These are phyloP conservation scores for Blastocystis sp. DNA, from an alignment of 352 stramenopile genomes.

Conservation along the genomic window DNA sequence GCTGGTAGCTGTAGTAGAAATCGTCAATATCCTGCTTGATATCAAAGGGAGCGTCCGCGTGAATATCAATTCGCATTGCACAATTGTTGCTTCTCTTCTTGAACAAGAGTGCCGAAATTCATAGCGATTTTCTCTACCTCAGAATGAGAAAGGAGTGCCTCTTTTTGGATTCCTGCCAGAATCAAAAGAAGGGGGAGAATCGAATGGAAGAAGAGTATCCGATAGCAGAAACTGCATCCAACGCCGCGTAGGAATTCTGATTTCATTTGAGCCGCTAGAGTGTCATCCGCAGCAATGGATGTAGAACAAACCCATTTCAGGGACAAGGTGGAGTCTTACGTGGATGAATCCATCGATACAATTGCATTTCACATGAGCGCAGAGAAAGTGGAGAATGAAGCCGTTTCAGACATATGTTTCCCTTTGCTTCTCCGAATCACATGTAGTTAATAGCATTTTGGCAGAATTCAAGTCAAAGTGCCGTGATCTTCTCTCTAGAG, in stretches of 20 bases:
- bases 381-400: neutral
- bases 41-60: slow-evolving; percentile 53
- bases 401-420: neutral
- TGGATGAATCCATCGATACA: neutral
- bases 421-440: neutral
- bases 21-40: slow-evolving; percentile 60
- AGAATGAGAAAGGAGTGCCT: no score
- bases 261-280: no score
- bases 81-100: neutral
- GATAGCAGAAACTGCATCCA: no score
- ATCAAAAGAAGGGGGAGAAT: no score
- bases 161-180: no score
- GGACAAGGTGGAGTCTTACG: neutral
- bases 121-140: no score
- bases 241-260: no score
- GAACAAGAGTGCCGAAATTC: neutral
- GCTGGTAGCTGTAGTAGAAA: slow-evolving; percentile 10
- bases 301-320: neutral
- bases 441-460: neutral
- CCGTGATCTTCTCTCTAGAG: neutral
- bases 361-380: neutral
- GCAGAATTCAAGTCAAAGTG: neutral
- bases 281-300: no score
- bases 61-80: slow-evolving; percentile 50
- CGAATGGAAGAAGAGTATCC: no score